A percentile compares a stretch with the other conserved stretches of the same genome.
These are phyloP conservation scores for Anthostomella pinea DNA, from an alignment of 2,329 filamentous ascomycete species.

Conservation along the genomic window DNA sequence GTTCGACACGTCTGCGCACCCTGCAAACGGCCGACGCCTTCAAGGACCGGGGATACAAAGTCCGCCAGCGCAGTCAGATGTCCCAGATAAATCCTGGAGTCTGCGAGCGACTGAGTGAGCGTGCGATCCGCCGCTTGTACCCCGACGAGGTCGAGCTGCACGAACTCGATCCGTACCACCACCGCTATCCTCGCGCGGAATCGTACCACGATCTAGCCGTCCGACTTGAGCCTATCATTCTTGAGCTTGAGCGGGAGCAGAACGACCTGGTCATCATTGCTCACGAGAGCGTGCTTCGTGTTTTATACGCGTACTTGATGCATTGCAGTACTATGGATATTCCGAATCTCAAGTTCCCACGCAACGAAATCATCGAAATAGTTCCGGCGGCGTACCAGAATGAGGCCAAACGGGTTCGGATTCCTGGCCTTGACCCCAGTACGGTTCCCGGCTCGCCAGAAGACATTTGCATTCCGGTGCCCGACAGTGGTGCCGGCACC, in stretches of 20 bases:
- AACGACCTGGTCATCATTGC: conserved; percentile 98
- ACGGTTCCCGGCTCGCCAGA: conserved; percentile 77
- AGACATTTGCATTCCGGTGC: conserved; percentile 75
- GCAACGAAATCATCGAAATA: conserved; percentile 98
- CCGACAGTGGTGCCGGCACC: conserved; percentile 42
- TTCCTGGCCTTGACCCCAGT: conserved; percentile 63
- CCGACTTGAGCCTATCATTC: conserved; percentile 92
- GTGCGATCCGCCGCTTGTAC: conserved; percentile 74
- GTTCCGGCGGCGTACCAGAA: conserved; percentile 98
- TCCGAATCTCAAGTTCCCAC: conserved; percentile 86
- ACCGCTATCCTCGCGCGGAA: conserved; percentile 93
- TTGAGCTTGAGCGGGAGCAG: conserved; percentile 94
- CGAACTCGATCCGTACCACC: conserved; percentile 92
- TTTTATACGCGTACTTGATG: conserved; percentile 97
- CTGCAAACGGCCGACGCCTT: conserved; percentile 85
- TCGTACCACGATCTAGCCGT: conserved; percentile 99
- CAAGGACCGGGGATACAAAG: conserved; percentile 75
- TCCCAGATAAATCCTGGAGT: conserved; percentile 96
- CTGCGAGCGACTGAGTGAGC: conserved; percentile 89
- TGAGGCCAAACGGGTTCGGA: conserved; percentile 84
- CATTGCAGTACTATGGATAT: conserved; percentile 96
- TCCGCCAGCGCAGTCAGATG: conserved; percentile 92
- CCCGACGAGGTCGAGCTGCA: conserved; percentile 92
- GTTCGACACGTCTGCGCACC: conserved; percentile 84
- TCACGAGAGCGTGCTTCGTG: conserved; percentile 94